These are phyloP conservation scores for Heterobasidion occidentale DNA, from an alignment of 1,284 basidiomycete species.

Conservation along the genomic window DNA sequence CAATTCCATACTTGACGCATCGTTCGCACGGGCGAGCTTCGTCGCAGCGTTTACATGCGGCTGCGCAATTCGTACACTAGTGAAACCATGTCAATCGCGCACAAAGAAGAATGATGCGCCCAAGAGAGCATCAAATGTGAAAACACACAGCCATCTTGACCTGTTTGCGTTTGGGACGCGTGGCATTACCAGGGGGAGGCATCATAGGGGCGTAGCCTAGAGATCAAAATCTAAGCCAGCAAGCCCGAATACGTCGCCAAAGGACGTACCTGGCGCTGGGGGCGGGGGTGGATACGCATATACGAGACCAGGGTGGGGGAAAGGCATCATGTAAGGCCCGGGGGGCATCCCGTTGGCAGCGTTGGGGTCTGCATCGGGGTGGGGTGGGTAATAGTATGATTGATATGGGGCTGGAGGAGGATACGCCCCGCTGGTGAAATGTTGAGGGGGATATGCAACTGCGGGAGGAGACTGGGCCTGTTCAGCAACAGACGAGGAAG, in stretches of 20 bases:
- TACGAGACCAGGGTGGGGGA: conserved; percentile 51
- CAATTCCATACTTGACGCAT: conserved; percentile 73
- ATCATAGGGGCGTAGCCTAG: conserved; percentile 27
- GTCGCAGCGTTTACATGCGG: conserved; percentile 82
- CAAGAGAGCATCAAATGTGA: background rate
- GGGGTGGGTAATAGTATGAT: conserved; percentile 39
- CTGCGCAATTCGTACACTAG: conserved; percentile 79
- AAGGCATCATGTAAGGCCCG: conserved; percentile 42
- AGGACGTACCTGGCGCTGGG: conserved; percentile 34
- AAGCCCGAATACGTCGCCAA: conserved; percentile 8
- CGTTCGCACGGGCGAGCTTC: conserved; percentile 74
- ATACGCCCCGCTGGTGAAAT: conserved; percentile 34
- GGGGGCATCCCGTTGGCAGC: conserved; percentile 32
- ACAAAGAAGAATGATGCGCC: conserved; percentile 7
- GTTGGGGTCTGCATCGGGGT: conserved; percentile 30
- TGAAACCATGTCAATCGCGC: conserved; percentile 7
- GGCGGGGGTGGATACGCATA: conserved; percentile 46
- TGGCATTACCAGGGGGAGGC: conserved; percentile 17
- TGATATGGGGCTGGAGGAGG: conserved; percentile 37
- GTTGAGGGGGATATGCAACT: conserved; percentile 32
- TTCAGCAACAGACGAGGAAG: conserved; percentile 17
- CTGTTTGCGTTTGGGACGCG: conserved; percentile 68
- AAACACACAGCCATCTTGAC: conserved; percentile 79
- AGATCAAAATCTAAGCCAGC: background rate
- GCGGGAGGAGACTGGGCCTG: conserved; percentile 19